Evolutionary conservation across 208 protist species (phyloP).

Genomic region (Trypanosoma brucei): DNA sequence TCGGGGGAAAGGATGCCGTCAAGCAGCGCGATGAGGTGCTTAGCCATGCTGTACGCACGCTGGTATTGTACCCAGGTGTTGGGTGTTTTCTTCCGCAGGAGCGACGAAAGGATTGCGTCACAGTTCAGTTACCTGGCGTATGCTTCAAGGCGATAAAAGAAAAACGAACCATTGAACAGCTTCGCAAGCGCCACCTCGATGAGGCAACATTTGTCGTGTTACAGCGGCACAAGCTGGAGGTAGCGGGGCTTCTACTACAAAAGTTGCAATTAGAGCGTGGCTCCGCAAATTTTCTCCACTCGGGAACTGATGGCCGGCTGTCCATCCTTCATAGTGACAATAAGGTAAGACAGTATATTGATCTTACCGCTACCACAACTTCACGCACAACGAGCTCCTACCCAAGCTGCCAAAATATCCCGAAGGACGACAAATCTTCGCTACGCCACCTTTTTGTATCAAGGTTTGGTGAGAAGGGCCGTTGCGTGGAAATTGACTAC

Average conservation of each 20-base stretch:
- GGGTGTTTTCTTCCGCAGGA: slow-evolving; percentile 67
- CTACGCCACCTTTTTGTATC: slow-evolving; percentile 75
- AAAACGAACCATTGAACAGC: slow-evolving; percentile 25
- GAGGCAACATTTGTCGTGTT: slow-evolving; percentile 46
- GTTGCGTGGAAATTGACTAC: slow-evolving; percentile 87
- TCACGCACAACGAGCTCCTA: slow-evolving; percentile 77
- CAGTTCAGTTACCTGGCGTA: slow-evolving; percentile 65
- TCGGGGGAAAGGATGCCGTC: slow-evolving; percentile 23
- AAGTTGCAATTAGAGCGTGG: slow-evolving; percentile 54
- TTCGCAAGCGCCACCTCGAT: slow-evolving; percentile 43
- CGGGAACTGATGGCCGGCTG: slow-evolving; percentile 31
- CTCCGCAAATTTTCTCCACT: slow-evolving; percentile 49
- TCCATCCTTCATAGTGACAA: slow-evolving; percentile 61
- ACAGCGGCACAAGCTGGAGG: slow-evolving; percentile 35
- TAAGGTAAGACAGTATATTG: slow-evolving; percentile 69
- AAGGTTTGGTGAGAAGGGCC: slow-evolving; percentile 72
- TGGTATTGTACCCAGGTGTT: slow-evolving; percentile 46
- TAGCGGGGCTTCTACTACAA: slow-evolving; percentile 61
- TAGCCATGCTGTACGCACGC: slow-evolving; percentile 39
- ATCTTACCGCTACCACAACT: slow-evolving; percentile 78
- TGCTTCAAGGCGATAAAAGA: slow-evolving; percentile 30
- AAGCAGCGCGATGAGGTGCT: slow-evolving; percentile 57
- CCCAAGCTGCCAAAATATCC: slow-evolving; percentile 87
- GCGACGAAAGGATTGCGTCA: slow-evolving; percentile 26
- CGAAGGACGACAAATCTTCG: slow-evolving; percentile 82